Evolutionary conservation across 2,329 filamentous ascomycete species (phyloP).

Genomic region (Botrytis medusae): DNA sequence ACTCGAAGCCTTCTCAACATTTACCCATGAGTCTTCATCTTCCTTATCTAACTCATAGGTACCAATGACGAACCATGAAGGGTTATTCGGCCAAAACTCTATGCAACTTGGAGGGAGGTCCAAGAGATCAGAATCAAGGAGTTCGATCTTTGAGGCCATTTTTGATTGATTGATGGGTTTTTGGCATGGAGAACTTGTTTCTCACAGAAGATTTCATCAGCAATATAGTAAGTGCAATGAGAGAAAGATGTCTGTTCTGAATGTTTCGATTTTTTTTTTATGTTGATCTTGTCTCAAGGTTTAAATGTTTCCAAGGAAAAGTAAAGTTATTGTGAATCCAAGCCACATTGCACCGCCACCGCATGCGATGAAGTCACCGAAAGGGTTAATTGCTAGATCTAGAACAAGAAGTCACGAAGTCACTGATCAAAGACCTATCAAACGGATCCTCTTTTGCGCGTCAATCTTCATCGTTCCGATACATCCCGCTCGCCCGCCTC

Average conservation of each 20-base stretch:
- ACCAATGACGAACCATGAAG: conserved; percentile 70
- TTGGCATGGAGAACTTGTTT: neutral
- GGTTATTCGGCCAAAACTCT: conserved; percentile 65
- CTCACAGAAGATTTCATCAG: neutral
- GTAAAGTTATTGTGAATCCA: neutral
- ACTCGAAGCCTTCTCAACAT: neutral
- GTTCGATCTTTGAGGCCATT: conserved; percentile 20
- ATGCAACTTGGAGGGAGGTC: conserved; percentile 75
- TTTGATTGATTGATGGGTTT: neutral
- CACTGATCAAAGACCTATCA: neutral
- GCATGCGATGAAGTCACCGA: neutral
- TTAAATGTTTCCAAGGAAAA: neutral
- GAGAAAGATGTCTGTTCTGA: neutral
- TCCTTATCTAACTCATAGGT: conserved; percentile 74
- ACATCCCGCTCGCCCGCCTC: neutral
- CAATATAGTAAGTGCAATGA: neutral
- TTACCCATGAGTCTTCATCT: conserved; percentile 28
- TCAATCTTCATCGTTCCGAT: neutral
- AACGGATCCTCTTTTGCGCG: neutral
- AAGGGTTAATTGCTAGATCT: neutral
- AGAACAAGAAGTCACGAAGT: neutral
- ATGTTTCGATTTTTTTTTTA: neutral
- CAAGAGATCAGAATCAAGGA: conserved; percentile 41
- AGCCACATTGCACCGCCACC: conserved; percentile 17
- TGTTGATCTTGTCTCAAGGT: neutral